Evolutionary conservation across 768 basidiomycete species (phyloP), one percentile per base, ranked within the genome.

Genomic region (Calocybe indica): DNA sequence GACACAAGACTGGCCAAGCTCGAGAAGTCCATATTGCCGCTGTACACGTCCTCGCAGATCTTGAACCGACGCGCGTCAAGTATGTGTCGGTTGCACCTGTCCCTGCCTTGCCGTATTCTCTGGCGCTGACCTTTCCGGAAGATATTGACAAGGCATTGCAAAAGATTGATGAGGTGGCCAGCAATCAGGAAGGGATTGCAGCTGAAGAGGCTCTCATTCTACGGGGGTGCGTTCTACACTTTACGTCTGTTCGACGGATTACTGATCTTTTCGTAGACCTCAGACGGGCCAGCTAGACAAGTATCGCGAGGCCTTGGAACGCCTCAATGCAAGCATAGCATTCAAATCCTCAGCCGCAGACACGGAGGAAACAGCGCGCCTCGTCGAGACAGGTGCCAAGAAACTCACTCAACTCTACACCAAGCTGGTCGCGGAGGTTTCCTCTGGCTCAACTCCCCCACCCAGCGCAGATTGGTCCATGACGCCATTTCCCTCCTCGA

Each of bases 351-450:
- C 78, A 0, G 82, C 81, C 39, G 64, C 67, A 11, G 79, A 77
- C 51, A 63, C 78, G 4, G 72, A 68, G 0, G 78, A 83, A 54
- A 79, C 78, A 35, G 84, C 85, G n/a, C 79, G 84, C 37, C 75
- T 92, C 5, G 71, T 91, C 7, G 88, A 91, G 67, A 87, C 87
- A 1, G 89, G 90, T 6, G 80, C 82, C 5, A 90, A 90, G 69
- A 90, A 89, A 58, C 71, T 92, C 7, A 75, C 82, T 0, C 88
- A 89, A 55, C 65, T 90, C 9, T 92, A 85, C 59, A 92, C 88
- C n/a, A 89, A 88, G 56, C 73, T 87, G 31, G 86, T 90, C n/a
- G 89, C 90, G 2, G 88, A 90, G 65, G 85, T 80, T 22, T 91
- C 87, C 1, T 85, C 88, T 3, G 88, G 88, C 29, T 71, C 75